A percentile compares a stretch with the other conserved stretches of the same genome.
These are phyloP conservation scores for Eucommia ulmoides DNA, from an alignment of 257 asterid species.

Conservation along the genomic window DNA sequence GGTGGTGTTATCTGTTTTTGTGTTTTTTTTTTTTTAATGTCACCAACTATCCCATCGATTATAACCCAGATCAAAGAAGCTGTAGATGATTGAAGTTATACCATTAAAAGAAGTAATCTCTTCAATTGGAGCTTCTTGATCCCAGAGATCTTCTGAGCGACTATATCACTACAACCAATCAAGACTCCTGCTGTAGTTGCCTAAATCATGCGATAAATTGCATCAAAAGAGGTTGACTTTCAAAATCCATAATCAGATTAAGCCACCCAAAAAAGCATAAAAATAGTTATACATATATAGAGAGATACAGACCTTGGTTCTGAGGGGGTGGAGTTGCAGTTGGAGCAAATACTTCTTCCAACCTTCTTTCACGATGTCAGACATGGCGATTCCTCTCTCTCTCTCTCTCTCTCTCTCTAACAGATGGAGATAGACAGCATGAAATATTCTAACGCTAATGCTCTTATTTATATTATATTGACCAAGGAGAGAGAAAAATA, in stretches of 20 bases:
- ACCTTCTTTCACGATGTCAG: conserved; percentile 17
- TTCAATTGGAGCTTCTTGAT: conserved; percentile 17
- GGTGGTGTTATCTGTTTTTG: no score
- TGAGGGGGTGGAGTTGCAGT: conserved; percentile 21
- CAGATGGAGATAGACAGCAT: not conserved
- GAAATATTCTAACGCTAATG: no score
- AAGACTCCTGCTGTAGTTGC: conserved; percentile 26
- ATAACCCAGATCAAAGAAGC: no score
- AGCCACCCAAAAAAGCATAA: not conserved
- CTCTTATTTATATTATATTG: no score
- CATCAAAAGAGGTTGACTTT: no score
- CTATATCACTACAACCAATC: conserved; percentile 24
- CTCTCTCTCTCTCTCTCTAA: not conserved
- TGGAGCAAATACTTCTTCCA: conserved; percentile 17
- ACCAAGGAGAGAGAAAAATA: no score
- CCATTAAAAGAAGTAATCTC: conserved; percentile 24
- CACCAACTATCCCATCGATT: no score
- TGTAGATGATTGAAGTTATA: not conserved
- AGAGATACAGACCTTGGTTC: conserved; percentile 18
- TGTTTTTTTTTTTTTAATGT: no score
- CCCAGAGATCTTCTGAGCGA: conserved; percentile 29
- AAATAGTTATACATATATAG: not conserved
- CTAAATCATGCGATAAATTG: no score
- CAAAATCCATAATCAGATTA: no score
- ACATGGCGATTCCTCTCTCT: conserved; percentile 8